These are phyloP conservation scores for Malus hybrid DNA, from an alignment of 331 rosid species.

Conservation along the genomic window DNA sequence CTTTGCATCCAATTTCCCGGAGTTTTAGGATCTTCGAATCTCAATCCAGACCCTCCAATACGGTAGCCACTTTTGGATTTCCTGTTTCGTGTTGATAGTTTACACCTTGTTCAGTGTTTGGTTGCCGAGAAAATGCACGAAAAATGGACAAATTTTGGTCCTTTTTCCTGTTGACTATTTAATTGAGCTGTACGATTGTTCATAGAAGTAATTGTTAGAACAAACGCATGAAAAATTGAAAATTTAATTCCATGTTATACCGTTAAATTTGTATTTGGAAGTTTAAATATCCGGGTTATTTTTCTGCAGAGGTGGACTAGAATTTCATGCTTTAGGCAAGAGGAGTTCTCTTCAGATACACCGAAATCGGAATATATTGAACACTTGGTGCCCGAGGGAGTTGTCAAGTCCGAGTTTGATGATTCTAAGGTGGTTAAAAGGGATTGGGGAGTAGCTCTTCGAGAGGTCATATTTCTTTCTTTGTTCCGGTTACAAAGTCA, in stretches of 20 bases:
- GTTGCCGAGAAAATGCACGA: not conserved
- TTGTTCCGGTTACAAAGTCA: not conserved
- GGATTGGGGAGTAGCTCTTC: conserved; percentile 33
- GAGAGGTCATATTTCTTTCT: conserved; percentile 33
- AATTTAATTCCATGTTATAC: not conserved
- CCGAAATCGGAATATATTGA: conserved; percentile 43
- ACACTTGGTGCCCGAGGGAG: conserved; percentile 47
- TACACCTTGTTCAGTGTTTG: not conserved
- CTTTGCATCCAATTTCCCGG: conserved; percentile 29
- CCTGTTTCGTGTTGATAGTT: not conserved
- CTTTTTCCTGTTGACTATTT: not conserved
- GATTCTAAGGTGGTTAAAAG: conserved; percentile 25
- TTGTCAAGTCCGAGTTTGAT: conserved; percentile 37
- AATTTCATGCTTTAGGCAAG: conserved; percentile 70
- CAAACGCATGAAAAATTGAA: not conserved
- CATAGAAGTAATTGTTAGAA: not conserved
- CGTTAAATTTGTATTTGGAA: not conserved
- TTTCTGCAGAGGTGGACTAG: conserved; percentile 49
- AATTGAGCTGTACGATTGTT: not conserved
- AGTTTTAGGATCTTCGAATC: conserved; percentile 53
- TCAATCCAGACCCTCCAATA: conserved; percentile 22
- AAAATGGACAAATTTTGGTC: not conserved
- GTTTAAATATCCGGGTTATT: not conserved
- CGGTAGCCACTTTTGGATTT: conserved; percentile 27
- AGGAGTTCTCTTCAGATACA: conserved; percentile 47